Base-by-base conservation (phyloP, 345 rosid species). In the Toxicodendron radicans region DNA sequence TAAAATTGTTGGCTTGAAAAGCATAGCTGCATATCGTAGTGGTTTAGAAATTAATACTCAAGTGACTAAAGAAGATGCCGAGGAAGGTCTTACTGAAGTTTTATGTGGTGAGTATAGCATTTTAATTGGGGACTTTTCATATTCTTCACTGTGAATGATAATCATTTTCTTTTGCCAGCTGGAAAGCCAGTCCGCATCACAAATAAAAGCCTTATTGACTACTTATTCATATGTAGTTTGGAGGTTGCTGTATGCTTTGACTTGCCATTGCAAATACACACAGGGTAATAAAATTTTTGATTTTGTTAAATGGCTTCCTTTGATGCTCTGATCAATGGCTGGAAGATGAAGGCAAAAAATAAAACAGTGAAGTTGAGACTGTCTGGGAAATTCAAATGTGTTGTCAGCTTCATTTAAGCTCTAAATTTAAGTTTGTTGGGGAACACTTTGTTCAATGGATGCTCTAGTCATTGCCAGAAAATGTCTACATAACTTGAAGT, bases 221-320 rank as follows among this genome's bases (percentile, higher is more conserved):
- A 91, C 80, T 83, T 93, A 75, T 85, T 95, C 80, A 78, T 86
- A 0, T 74, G 33, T 17, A 85, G 90, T 86, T 80, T 91, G 90
- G 92, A 87, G 84, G 72, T 88, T 57, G 93, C 97, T 62, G 61
- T 66, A 54, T 58, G 61, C 70, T 82, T 82, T 68, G 87, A 89
- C 89, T 78, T 95, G 86, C 98, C 99, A 41, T 66, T 95, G 76
- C 98, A 95, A 81, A 90, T 95, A 87, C 98, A 95, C 84, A 90
- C 98, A 46, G 99, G 98, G 99, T 95, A 90, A 85, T 64, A 41
- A 27, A n/a, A 72, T 77, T 51, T 70, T 67, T 70, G 8, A 18
- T 49, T 38, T 43, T 73, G 48, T 72, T 64, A 64, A 68, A 61
- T 73, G 48, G 54, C 38, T 75, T n/a, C 12, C 20, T 13, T 1